Percentiles rank a stretch among this genome's conserved stretches.
Conservation (phyloP, 2,329 filamentous ascomycete genomes). For the Pseudovirgaria hyperparasitica region DNA sequence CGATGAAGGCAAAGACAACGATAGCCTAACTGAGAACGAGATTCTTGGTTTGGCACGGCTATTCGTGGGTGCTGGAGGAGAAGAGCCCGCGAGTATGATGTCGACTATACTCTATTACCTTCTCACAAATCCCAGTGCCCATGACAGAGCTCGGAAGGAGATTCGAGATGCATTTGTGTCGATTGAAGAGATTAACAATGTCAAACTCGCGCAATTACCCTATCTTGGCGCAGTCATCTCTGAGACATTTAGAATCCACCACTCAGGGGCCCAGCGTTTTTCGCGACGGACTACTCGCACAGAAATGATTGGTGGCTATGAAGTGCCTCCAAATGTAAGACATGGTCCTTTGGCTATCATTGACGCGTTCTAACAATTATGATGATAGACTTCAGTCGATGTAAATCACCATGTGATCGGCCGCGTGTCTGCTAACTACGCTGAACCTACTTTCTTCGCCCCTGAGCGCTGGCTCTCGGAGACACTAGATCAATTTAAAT, state of each 20-base stretch:
- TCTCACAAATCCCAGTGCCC: constrained; percentile 13
- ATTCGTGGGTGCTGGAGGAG: constrained; percentile 31
- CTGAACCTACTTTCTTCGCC: constrained; percentile 5
- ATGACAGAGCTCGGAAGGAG: constrained; percentile 16
- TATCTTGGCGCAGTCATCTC: constrained; percentile 30
- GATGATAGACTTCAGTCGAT: constrained; percentile 2
- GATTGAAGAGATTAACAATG: constrained; percentile 22
- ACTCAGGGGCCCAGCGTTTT: no score
- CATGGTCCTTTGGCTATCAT: no score
- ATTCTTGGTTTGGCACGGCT: no score
- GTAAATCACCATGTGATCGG: constrained; percentile 7
- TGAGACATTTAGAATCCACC: no score
- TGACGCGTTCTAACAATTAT: no score
- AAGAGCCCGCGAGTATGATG: constrained; percentile 31
- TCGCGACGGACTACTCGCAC: no score
- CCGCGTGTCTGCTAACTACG: constrained; percentile 9
- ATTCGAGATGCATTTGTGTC: constrained; percentile 16
- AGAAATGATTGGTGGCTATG: no score
- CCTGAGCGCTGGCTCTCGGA: constrained; percentile 24
- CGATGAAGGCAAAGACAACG: no score
- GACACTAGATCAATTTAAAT: constrained; percentile 10
- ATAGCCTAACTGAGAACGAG: no score
- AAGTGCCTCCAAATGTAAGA: no score
- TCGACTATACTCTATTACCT: constrained; percentile 25
- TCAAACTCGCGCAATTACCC: constrained; percentile 14